These are phyloP conservation scores for Trypanosoma cruzi DNA, from an alignment of 208 protist species.

Conservation along the genomic window DNA sequence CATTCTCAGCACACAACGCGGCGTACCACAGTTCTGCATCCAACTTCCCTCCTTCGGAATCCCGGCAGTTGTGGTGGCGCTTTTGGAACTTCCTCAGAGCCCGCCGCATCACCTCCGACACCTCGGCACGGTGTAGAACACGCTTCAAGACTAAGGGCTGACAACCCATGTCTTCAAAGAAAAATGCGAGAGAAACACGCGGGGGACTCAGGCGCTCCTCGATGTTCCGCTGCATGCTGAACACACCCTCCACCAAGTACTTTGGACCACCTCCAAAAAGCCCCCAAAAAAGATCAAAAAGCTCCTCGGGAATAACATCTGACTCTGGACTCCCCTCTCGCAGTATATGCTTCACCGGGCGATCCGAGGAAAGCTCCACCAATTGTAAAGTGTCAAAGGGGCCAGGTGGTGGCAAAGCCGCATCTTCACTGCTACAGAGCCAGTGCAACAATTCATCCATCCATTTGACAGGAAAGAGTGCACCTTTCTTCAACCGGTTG, in stretches of 20 bases:
- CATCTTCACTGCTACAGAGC: slow-evolving; percentile 21
- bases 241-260: slow-evolving; percentile 55
- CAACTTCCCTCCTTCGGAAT: neutral
- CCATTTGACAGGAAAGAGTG: slow-evolving; percentile 64
- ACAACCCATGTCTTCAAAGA: slow-evolving; percentile 8
- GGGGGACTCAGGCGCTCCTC: slow-evolving; percentile 18
- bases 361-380: slow-evolving; percentile 34
- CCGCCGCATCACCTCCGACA: slow-evolving; percentile 18
- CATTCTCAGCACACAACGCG: slow-evolving; percentile 23
- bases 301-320: slow-evolving; percentile 70
- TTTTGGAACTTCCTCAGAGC: slow-evolving; percentile 5
- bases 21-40: slow-evolving; percentile 37
- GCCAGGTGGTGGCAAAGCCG: slow-evolving; percentile 30
- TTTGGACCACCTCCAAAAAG: slow-evolving; percentile 70
- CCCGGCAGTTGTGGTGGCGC: no score
- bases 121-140: slow-evolving; percentile 17
- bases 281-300: slow-evolving; percentile 59
- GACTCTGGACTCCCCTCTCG: slow-evolving; percentile 24
- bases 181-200: slow-evolving; percentile 10
- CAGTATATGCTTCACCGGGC: slow-evolving; percentile 37
- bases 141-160: neutral
- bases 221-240: slow-evolving; percentile 37
- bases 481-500: slow-evolving; percentile 39
- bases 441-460: slow-evolving; percentile 48
- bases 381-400: slow-evolving; percentile 68